Conservation (phyloP, 2,329 filamentous ascomycete genomes). For the Endoconidiophora laricicola region DNA sequence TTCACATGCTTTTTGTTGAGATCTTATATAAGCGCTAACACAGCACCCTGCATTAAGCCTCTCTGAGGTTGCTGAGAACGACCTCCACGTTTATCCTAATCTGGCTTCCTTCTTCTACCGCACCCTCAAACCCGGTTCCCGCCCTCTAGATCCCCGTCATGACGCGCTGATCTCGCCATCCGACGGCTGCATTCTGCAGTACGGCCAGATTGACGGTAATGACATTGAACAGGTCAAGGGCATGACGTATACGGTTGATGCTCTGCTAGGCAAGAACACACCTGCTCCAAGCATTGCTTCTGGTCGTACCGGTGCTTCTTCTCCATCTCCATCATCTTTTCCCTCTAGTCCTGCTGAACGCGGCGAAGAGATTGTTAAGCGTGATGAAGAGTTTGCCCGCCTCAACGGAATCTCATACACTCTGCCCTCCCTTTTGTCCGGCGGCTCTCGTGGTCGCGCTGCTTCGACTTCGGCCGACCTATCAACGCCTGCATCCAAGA, state of each 20-base stretch:
- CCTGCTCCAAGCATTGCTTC: constrained; percentile 36
- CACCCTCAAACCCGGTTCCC: constrained; percentile 71
- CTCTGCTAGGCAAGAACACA: constrained; percentile 58
- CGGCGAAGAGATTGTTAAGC: constrained; percentile 51
- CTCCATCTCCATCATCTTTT: constrained; percentile 14
- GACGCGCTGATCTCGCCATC: constrained; percentile 74
- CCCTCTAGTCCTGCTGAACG: constrained; percentile 21
- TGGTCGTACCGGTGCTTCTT: constrained; percentile 15
- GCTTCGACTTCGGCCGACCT: constrained; percentile 40
- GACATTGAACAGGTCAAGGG: constrained; percentile 98
- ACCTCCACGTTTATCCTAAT: constrained; percentile 81
- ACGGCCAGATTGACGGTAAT: constrained; percentile 77
- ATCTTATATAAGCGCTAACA: not conserved
- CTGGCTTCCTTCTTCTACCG: constrained; percentile 96
- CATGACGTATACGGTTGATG: constrained; percentile 93
- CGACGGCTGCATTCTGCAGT: constrained; percentile 82
- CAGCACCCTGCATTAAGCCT: constrained; percentile 34
- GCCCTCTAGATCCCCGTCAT: constrained; percentile 67
- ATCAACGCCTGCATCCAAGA: constrained; percentile 58
- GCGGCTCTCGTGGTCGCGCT: constrained; percentile 31
- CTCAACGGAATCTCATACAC: constrained; percentile 95
- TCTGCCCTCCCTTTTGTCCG: constrained; percentile 71
- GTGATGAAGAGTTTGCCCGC: constrained; percentile 81
- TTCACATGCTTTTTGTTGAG: constrained; percentile 9
- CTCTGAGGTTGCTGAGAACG: constrained; percentile 70